A percentile compares a stretch with the other conserved stretches of the same genome.
These are phyloP conservation scores for Graphilbum ipis-grandicollis DNA, from an alignment of 2,329 filamentous ascomycete species.

Conservation along the genomic window DNA sequence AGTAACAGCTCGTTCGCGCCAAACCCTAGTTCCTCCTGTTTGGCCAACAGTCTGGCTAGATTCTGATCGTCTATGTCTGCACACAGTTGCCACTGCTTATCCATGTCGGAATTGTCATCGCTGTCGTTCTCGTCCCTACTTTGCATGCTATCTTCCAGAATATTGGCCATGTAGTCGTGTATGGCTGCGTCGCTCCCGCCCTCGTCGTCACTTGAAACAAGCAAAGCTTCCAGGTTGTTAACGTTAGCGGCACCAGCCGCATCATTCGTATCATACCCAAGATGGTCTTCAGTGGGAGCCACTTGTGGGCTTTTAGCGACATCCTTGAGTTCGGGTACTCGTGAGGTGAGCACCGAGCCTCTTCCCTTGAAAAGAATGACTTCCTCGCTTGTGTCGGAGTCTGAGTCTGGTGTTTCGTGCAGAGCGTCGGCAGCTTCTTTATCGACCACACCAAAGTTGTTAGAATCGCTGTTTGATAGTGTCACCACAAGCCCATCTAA, in stretches of 20 bases:
- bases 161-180: slow-evolving; percentile 56
- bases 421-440: not conserved
- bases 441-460: too few species aligned
- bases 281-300: too few species aligned
- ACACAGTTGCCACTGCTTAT: not conserved
- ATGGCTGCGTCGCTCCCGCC: slow-evolving; percentile 34
- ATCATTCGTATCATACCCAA: not conserved
- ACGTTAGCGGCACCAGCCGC: not conserved
- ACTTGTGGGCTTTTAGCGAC: too few species aligned
- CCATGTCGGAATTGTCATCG: not conserved
- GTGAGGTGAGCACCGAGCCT: not conserved
- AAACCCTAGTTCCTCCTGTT: slow-evolving; percentile 46
- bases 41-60: slow-evolving; percentile 41
- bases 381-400: slow-evolving; percentile 52
- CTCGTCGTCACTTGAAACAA: slow-evolving; percentile 7
- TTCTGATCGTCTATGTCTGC: slow-evolving; percentile 36
- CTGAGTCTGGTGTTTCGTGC: not conserved
- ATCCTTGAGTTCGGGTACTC: too few species aligned
- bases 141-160: slow-evolving; percentile 23
- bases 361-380: slow-evolving; percentile 43
- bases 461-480: too few species aligned
- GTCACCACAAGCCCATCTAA: too few species aligned
- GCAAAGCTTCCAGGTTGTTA: not conserved
- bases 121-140: slow-evolving; percentile 1
- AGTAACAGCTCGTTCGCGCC: slow-evolving; percentile 39